Base-by-base conservation (phyloP, 1,284 basidiomycete genomes). In the Tilletiopsis washingtonensis region DNA sequence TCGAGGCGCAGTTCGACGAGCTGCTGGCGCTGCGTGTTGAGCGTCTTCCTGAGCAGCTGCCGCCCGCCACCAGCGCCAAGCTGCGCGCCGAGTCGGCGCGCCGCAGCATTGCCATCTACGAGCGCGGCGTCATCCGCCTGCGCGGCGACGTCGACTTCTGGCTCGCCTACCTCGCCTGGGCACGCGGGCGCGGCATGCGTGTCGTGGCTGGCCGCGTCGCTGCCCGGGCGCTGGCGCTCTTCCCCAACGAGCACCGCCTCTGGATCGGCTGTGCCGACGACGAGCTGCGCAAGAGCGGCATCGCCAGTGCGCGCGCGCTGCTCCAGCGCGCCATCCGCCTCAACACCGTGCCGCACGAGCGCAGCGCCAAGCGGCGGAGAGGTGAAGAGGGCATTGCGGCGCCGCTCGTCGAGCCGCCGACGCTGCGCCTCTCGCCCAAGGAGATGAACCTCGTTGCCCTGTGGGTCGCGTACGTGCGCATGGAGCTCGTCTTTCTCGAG, bases 401-500 rank as follows among this genome's bases (percentile, higher is more conserved):
- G 32, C 32, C 32, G 17, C 32, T 34, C 17, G 2, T 34, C 32
- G n/a, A n/a, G n/a, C n/a, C n/a, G n/a, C 32, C 32, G 12, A 11
- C 12, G n/a, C 12, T n/a, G 11, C n/a, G 11, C 17, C n/a, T 34
- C 9, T 40, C 51, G 12, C 27, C 40, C 14, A 53, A 53, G n/a
- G 67, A 69, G 44, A 39, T 51, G 2, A 59, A 59, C 43, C 43
- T 66, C 36, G 50, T 71, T 19, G 59, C 61, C n/a, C 57, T 71
- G 4, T 69, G 67, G 65, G 48, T 65, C 9, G 65, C 70, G 40
- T 71, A 91, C 73, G 82, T 90, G 57, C 84, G 84, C 65, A 88
- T 94, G 82, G 91, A 96, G 74, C 76, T 93, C 6, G 84, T 85
- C 3, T 94, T 90, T 74, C 79, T 90, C 15, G 90, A 94, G 76